A percentile compares a stretch with the other conserved stretches of the same genome.
Conservation (phyloP, 1,284 basidiomycete species). For the Leccinum huronense region DNA sequence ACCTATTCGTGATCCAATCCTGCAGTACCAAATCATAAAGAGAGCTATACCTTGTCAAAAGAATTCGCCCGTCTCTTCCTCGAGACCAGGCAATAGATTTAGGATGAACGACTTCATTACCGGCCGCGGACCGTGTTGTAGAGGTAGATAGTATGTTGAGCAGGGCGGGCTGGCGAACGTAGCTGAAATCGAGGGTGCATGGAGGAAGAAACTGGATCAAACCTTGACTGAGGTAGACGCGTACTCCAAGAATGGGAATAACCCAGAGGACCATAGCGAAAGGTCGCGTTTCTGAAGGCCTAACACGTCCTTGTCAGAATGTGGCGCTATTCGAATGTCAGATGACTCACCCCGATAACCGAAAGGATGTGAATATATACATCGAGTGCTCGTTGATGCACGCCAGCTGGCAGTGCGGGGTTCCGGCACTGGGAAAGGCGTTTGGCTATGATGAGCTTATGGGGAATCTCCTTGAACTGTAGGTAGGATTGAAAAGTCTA, state of each 20-base stretch:
- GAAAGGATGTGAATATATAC: conserved; percentile 92
- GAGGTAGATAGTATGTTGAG: conserved; percentile 86
- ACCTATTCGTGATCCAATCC: conserved; percentile 51
- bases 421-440: conserved; percentile 96
- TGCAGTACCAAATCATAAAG: conserved; percentile 3
- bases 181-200: conserved; percentile 1
- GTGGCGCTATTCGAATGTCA: background rate
- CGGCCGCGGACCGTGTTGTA: conserved; percentile 83
- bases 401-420: conserved; percentile 93
- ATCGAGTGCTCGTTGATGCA: conserved; percentile 94
- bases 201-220: conserved; percentile 18
- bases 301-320: conserved; percentile 35
- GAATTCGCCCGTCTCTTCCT: conserved; percentile 95
- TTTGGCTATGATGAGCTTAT: conserved; percentile 93
- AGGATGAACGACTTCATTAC: conserved; percentile 93
- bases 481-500: conserved; percentile 90
- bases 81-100: conserved; percentile 88
- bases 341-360: conserved; percentile 75
- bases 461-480: conserved; percentile 93
- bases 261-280: conserved; percentile 90
- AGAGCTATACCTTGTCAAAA: conserved; percentile 76
- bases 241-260: conserved; percentile 99
- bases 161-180: conserved; percentile 62
- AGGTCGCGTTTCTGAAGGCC: conserved; percentile 82
- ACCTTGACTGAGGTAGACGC: conserved; percentile 94